Evolutionary conservation across 306 rosid species (phyloP), one percentile per base, ranked within the genome.

Genomic region (Cicer cuneatum): DNA sequence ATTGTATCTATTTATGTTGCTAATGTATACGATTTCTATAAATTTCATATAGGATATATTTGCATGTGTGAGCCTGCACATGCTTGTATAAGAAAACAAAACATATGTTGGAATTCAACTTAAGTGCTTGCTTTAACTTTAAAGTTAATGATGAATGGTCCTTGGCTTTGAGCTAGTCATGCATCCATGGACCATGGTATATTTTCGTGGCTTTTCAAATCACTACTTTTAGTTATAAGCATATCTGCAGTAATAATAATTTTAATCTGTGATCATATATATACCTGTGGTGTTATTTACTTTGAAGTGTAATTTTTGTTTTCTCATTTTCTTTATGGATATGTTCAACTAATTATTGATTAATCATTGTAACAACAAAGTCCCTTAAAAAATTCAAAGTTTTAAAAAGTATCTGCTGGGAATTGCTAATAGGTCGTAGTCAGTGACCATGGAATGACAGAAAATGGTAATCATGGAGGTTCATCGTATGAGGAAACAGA

Each of bases 401-500:
- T 56, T 74, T 52, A 61, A 21, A 78, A 53, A 15, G 37, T 73
- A 65, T 72, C 49, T 76, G 39, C 57, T 54, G 65, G 46, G 71
- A 19, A 68, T 72, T 83, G 16, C 62, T 56, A 54, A 47, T 68
- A 93, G 98, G 87, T 89, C 64, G 88, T 89, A 29, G 92, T 83
- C 66, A 93, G 98, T 83, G 98, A 93, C 88, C 98, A 93, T 83
- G 98, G 98, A 81, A 93, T 93, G 98, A 89, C 94, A 45, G 92
- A 87, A 58, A 91, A 73, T 78, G 98, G 98, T 81, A 93, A 93
- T 77, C 97, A 91, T 41, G 97, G 97, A 43, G 98, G 98, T 75
- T 93, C 97, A 11, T 89, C 98, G 8, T 84, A 85, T 54, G 96
- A 93, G 85, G 98, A 93, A 86, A 84, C 90, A 1, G 97, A 93